A percentile compares a stretch with the other conserved stretches of the same genome.
Conservation (phyloP, 2,329 filamentous ascomycete species). For the Lasiodiplodia sp. region DNA sequence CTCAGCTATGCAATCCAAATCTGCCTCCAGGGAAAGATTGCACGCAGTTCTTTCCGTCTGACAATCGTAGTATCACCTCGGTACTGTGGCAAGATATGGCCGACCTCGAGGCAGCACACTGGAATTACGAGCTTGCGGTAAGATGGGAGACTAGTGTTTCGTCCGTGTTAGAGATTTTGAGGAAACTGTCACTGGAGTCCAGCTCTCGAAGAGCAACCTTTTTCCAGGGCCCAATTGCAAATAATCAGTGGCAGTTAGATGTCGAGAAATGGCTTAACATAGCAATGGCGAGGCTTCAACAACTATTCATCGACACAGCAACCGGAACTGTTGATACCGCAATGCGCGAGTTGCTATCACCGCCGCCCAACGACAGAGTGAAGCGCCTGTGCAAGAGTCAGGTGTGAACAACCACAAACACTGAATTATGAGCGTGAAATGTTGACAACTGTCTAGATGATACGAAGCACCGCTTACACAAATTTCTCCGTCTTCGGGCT, state of each 20-base stretch:
- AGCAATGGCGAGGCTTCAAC: constrained; percentile 29
- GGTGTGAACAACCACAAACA: not conserved
- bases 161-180: not conserved
- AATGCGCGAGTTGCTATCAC: not conserved
- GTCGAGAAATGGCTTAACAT: constrained; percentile 30
- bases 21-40: too few relatives aligned
- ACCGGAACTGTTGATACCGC: not conserved
- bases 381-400: not conserved
- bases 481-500: constrained; percentile 38
- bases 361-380: not conserved
- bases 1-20: too few relatives aligned
- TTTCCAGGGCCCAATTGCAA: constrained; percentile 24
- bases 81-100: too few relatives aligned
- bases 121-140: not conserved
- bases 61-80: too few relatives aligned
- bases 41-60: too few relatives aligned
- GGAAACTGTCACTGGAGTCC: constrained; percentile 3
- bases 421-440: not conserved
- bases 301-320: constrained; percentile 17
- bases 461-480: constrained; percentile 33
- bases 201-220: constrained; percentile 2
- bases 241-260: constrained; percentile 33
- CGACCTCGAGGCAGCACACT: not conserved
- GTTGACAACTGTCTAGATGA: constrained; percentile 28
- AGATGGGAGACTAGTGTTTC: too few relatives aligned